Evolutionary conservation across 2,329 filamentous ascomycete species (phyloP).

Genomic region (Parafenestella ontariensis): DNA sequence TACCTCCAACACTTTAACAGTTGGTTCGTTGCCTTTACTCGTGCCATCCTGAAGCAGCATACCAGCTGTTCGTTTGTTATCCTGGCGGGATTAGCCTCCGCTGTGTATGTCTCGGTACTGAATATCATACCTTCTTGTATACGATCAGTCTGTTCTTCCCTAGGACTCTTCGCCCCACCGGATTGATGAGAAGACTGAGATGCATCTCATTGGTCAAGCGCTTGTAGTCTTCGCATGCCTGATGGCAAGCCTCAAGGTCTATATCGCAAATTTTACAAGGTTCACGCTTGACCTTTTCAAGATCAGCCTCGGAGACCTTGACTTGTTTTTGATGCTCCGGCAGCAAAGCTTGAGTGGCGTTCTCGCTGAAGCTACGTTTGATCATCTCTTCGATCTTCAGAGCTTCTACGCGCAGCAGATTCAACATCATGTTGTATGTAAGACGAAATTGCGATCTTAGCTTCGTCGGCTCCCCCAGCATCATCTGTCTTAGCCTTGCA

Average conservation of each 20-base stretch:
- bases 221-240: constrained; percentile 80
- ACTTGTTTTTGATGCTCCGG: constrained; percentile 97
- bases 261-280: constrained; percentile 81
- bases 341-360: constrained; percentile 91
- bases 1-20: constrained; percentile 80
- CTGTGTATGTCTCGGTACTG: neutral
- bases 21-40: constrained; percentile 70
- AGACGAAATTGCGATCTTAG: constrained; percentile 93
- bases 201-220: constrained; percentile 83
- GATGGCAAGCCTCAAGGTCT: constrained; percentile 80
- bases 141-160: constrained; percentile 77
- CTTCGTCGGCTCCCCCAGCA: constrained; percentile 93
- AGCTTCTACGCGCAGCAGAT: constrained; percentile 91
- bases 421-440: constrained; percentile 99
- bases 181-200: constrained; percentile 76
- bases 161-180: constrained; percentile 82
- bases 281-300: constrained; percentile 89
- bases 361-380: constrained; percentile 98
- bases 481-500: constrained; percentile 86
- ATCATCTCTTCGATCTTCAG: constrained; percentile 99
- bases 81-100: constrained; percentile 53
- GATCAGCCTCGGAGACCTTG: constrained; percentile 86
- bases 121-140: constrained; percentile 66
- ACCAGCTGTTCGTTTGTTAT: constrained; percentile 82
- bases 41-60: constrained; percentile 80